A percentile compares a stretch with the other conserved stretches of the same genome.
phyloP scores from a whole-genome alignment of 345 rosid genomes.

The Gossypium thurberi region DNA sequence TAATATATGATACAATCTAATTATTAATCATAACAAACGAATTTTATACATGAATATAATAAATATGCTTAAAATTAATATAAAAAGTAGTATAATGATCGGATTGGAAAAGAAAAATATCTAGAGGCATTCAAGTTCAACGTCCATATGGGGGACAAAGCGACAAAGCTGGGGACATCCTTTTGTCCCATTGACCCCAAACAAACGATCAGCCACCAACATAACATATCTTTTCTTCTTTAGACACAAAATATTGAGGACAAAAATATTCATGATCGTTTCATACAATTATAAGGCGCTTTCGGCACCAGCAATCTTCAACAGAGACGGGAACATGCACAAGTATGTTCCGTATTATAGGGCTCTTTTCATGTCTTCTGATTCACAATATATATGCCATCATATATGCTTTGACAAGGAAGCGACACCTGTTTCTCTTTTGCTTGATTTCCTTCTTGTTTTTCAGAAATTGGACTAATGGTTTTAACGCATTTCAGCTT shows the following conservation, averaged over 20 bases:
- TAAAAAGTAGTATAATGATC: neutral
- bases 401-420: neutral
- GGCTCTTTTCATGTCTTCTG: neutral
- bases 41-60: no score
- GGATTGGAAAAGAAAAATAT: neutral
- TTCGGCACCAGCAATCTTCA: neutral
- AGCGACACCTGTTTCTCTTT: neutral
- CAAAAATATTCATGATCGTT: slow-evolving; percentile 2
- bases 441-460: neutral
- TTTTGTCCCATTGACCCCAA: neutral
- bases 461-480: neutral
- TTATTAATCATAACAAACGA: no score
- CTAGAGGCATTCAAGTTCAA: neutral
- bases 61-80: neutral
- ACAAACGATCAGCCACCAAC: slow-evolving; percentile 3
- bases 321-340: neutral
- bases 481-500: neutral
- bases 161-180: slow-evolving; percentile 1
- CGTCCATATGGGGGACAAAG: neutral
- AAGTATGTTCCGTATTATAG: neutral
- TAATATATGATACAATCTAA: no score
- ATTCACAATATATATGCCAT: neutral
- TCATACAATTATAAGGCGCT: neutral
- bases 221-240: neutral
- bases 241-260: neutral